Base-by-base conservation (phyloP, 129 eudicot genomes). In the Logfia minima region DNA sequence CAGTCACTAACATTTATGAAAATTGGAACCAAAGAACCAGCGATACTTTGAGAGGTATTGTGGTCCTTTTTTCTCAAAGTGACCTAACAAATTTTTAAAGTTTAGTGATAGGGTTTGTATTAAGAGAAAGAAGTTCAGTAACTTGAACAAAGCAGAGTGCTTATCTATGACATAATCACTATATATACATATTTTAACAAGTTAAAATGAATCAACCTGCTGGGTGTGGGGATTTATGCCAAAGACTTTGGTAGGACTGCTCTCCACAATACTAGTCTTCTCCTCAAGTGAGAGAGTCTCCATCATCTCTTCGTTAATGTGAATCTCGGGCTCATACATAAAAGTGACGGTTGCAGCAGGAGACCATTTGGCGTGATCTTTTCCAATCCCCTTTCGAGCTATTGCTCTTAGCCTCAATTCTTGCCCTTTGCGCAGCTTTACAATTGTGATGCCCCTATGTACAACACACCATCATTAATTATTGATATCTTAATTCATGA, bases 271-370 rank as follows among this genome's bases (percentile, higher is more conserved):
- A 66, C 85, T 85, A 48, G 77, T 76, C 81, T 93, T 94, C 77
- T 94, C 89, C 18, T 88, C 89, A 63, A 89, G 94, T 48, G 96
- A 74, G 56, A 95, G 82, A 2, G 86, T 89, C 77, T 85, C 99
- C 99, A 95, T 91, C 89, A 95, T 72, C 75, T 89, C 99, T 79
- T 95, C 94, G 65, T 95, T 95, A 72, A 95, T 89, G 77, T 87
- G 89, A 69, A 94, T 94, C 68, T 88, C 92, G 37, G 99, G 99
- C 72, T 95, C 99, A 82, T 91, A 91, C 99, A 95, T 91, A 85
- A 95, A 95, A 43, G 99, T 95, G 23, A 95, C 99, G 32, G 99
- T 95, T 69, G 99, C 97, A 51, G 99, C 99, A 83, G 99, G 97
- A 1, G 97, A 91, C 99, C 99, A 95, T 32, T 95, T 95, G 8